Evolutionary conservation across 2,329 filamentous ascomycete species (phyloP).

Genomic region (Onygena corvina): DNA sequence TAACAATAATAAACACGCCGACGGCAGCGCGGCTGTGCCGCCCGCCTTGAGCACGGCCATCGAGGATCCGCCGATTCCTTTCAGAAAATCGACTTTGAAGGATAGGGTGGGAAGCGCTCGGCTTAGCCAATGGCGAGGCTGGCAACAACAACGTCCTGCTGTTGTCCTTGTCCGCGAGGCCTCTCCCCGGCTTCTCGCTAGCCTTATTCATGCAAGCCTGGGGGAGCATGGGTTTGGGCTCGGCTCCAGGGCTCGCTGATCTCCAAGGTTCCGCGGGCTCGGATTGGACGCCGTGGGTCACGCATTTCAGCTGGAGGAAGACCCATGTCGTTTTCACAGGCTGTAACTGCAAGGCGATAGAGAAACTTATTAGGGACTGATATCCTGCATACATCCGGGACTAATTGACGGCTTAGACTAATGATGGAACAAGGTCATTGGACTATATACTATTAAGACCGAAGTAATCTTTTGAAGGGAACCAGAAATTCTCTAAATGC

Average conservation of each 20-base stretch:
- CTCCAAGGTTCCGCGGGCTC: background rate
- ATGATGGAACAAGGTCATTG: background rate
- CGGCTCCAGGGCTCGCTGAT: slow-evolving; percentile 1
- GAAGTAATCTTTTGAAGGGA: background rate
- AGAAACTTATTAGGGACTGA: no score
- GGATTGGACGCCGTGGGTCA: background rate
- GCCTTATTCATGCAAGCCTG: background rate
- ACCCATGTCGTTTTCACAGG: no score
- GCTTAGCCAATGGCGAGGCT: background rate
- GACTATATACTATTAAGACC: background rate
- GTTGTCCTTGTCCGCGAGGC: background rate
- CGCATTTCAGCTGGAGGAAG: background rate
- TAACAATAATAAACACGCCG: no score
- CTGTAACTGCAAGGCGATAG: no score
- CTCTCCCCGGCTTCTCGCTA: background rate
- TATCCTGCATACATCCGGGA: no score
- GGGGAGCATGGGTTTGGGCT: background rate
- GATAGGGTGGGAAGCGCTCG: background rate
- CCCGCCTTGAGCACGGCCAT: background rate
- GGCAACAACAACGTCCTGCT: background rate
- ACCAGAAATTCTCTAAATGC: background rate
- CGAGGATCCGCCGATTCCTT: background rate
- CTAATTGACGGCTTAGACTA: no score
- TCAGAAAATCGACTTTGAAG: background rate
- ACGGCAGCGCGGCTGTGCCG: background rate